Base-by-base conservation (phyloP, 345 rosid species). In the Lepidium africanum region DNA sequence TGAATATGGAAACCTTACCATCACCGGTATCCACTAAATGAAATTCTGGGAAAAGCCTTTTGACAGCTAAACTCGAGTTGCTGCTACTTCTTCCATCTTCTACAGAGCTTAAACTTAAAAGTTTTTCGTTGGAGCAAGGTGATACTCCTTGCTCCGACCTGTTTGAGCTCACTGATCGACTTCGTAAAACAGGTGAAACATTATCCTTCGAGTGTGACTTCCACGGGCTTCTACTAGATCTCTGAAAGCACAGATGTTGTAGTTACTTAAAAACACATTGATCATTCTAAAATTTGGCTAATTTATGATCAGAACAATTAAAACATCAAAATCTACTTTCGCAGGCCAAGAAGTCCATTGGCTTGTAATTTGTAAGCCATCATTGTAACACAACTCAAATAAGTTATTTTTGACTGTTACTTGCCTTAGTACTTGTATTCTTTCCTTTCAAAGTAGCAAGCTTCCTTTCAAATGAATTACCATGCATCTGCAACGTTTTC, bases 391-490 rank as follows among this genome's bases (percentile, higher is more conserved):
- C 37, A 25, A 50, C 49, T 64, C 19, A 43, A 56, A 47, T 67
- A 50, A 13, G 19, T 2, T 14, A 7, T 19, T 21, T 63, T 36
- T n/a, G 43, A 55, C 12, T 68, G 45, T 61, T 40, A 72, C 88
- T 74, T 79, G 81, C 97, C 46, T 80, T 83, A 33, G 69, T 61
- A 64, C 21, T 63, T 72, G 78, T 65, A 32, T 71, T 67, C 60
- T 78, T 79, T 63, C 86, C 91, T 75, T 87, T 88, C 59, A 91
- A 66, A 64, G 80, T 65, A 56, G 96, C 83, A 45, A 91, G 96
- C 81, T 87, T 91, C 81, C 93, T 74, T 76, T 91, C 90, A 81
- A 87, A 91, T 36, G 97, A 91, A 82, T 91, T 91, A 33, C 97
- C 96, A 56, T 71, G 87, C 90, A 87, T 77, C 96, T 88, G 75